phyloP scores from a whole-genome alignment of 1,139 yeast genomes.

The Arxiozyma bovina region DNA sequence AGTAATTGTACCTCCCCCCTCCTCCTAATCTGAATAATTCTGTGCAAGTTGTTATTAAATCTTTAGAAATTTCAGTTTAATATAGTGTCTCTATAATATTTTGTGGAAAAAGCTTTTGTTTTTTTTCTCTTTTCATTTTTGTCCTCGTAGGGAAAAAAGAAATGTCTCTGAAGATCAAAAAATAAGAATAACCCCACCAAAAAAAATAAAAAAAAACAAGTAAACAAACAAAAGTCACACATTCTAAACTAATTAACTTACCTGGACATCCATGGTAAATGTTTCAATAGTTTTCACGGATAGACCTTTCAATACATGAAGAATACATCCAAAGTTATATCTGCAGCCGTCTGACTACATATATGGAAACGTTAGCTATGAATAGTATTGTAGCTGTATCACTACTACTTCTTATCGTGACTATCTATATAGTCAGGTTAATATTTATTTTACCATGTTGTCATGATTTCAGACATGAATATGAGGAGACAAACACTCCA shows the following conservation, averaged over 20 bases:
- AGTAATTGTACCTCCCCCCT: not conserved
- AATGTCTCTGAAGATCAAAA: too few species aligned
- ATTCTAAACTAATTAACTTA: too few species aligned
- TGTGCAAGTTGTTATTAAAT: not conserved
- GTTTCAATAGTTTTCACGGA: not conserved
- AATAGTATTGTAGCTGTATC: not conserved
- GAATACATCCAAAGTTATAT: too few species aligned
- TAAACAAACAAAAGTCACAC: too few species aligned
- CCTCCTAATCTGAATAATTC: too few species aligned
- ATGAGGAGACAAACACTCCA: not conserved
- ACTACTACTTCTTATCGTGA: conserved; percentile 4
- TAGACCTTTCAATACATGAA: too few species aligned
- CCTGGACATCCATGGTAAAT: not conserved
- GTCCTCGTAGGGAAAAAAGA: not conserved
- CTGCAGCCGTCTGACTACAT: too few species aligned
- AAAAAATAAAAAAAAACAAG: not conserved
- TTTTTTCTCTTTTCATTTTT: not conserved
- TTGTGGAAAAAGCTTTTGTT: not conserved
- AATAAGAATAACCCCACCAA: not conserved
- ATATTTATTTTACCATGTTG: conserved; percentile 13
- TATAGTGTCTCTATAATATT: not conserved
- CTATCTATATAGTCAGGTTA: conserved; percentile 9
- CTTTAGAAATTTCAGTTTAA: not conserved
- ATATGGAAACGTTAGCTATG: not conserved
- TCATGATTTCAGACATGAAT: not conserved